Evolutionary conservation across 768 basidiomycete species (phyloP).

Genomic region (Podaxis carcinomalis): DNA sequence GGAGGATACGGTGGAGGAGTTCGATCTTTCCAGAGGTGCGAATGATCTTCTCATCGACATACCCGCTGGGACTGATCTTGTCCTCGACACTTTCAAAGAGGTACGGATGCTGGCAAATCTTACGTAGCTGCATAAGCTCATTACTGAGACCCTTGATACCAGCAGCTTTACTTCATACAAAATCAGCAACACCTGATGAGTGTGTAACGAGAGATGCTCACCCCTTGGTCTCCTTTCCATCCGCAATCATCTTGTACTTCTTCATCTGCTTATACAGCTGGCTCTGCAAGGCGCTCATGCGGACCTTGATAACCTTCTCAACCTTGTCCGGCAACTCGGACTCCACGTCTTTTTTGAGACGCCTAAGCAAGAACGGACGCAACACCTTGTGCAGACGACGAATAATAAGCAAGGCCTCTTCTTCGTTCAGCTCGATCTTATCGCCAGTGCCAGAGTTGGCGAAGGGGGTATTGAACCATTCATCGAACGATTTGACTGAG

Average conservation of each 20-base stretch:
- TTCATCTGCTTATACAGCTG: conserved; percentile 97
- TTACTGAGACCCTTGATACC: conserved; percentile 91
- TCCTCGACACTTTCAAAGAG: conserved; percentile 94
- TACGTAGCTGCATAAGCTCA: conserved; percentile 95
- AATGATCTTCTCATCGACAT: conserved; percentile 81
- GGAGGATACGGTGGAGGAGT: conserved; percentile 83
- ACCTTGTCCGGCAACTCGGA: conserved; percentile 95
- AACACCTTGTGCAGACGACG: conserved; percentile 95
- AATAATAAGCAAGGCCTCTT: conserved; percentile 97
- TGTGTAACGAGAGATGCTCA: conserved; percentile 27
- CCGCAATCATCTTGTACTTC: conserved; percentile 95
- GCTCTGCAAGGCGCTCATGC: conserved; percentile 89
- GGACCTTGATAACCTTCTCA: conserved; percentile 95
- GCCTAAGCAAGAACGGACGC: conserved; percentile 86
- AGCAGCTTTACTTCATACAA: conserved; percentile 49
- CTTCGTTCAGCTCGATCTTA: conserved; percentile 99
- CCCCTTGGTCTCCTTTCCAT: conserved; percentile 75
- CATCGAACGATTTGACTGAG: conserved; percentile 98
- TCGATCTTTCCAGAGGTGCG: conserved; percentile 93
- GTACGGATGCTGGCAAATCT: conserved; percentile 98
- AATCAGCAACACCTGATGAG: conserved; percentile 9
- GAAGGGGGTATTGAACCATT: conserved; percentile 99
- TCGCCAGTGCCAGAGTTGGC: conserved; percentile 97
- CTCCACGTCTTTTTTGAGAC: conserved; percentile 96
- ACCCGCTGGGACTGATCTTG: conserved; percentile 79